phyloP scores from a whole-genome alignment of 1,284 basidiomycete species.

The Microbotryum violaceum region DNA sequence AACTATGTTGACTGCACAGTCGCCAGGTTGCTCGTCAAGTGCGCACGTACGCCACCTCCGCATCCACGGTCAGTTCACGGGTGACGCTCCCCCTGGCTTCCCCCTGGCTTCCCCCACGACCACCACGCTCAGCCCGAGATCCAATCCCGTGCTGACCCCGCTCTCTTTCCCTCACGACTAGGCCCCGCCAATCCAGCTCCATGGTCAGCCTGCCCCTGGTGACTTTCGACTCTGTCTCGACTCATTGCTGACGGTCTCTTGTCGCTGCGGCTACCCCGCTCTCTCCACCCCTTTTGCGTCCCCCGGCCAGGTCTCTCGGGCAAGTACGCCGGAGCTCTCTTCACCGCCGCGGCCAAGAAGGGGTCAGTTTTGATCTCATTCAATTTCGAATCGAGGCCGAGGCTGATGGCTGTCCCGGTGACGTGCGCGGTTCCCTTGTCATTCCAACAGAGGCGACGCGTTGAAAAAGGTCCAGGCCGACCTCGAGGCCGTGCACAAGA shows the following conservation, averaged over 20 bases:
- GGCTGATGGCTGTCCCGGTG: not conserved
- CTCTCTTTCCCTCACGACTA: not conserved
- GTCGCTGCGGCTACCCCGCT: too few relatives aligned
- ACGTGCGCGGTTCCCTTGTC: too few relatives aligned
- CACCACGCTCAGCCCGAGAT: not conserved
- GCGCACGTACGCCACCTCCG: conserved; percentile 29
- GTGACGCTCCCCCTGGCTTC: too few relatives aligned
- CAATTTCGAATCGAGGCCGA: not conserved
- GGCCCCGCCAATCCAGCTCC: conserved; percentile 28
- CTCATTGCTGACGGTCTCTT: not conserved
- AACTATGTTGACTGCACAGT: not conserved
- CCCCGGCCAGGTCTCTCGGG: conserved; percentile 48
- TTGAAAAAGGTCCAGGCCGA: conserved; percentile 78
- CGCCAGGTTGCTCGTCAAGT: conserved; percentile 15
- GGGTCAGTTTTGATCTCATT: conserved; percentile 25
- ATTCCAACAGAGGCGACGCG: conserved; percentile 46
- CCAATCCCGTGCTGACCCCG: not conserved
- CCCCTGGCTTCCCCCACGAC: not conserved
- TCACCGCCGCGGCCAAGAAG: conserved; percentile 81
- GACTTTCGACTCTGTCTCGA: too few relatives aligned
- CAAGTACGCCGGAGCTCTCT: conserved; percentile 94
- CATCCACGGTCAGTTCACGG: conserved; percentile 7
- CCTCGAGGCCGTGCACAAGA: conserved; percentile 48
- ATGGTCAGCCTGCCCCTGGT: conserved; percentile 13
- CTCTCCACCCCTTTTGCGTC: not conserved